Conservation (phyloP, 257 asterid species). For the Henckelia pumila region DNA sequence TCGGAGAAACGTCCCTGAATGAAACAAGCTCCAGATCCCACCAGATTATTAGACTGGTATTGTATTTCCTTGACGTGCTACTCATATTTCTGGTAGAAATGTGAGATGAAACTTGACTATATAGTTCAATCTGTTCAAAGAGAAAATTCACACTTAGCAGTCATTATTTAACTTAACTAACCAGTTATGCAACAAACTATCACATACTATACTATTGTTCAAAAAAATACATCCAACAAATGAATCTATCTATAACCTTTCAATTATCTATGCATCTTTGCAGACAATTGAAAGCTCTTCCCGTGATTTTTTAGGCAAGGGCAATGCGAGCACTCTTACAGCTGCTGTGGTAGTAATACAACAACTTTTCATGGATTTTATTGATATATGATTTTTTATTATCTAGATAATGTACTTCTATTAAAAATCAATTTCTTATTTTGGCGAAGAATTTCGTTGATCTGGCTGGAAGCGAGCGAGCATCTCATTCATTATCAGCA, state of each 20-base stretch:
- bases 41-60: constrained; percentile 90
- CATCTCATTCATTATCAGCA: constrained; percentile 87
- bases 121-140: too few relatives aligned
- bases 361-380: not conserved
- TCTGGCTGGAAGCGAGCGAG: constrained; percentile 97
- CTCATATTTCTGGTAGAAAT: not conserved
- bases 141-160: too few relatives aligned
- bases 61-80: constrained; percentile 8
- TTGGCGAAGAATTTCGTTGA: constrained; percentile 73
- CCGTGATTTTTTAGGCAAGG: constrained; percentile 70
- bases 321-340: constrained; percentile 58
- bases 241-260: too few relatives aligned
- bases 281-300: constrained; percentile 94
- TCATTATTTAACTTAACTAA: too few relatives aligned
- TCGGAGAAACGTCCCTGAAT: constrained; percentile 85
- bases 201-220: too few relatives aligned
- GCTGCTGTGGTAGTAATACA: constrained; percentile 63
- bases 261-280: constrained; percentile 24
- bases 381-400: not conserved
- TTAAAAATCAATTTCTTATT: constrained; percentile 16
- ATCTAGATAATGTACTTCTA: constrained; percentile 15
- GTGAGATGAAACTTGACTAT: not conserved
- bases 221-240: too few relatives aligned
- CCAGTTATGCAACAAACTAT: too few relatives aligned
- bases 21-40: constrained; percentile 97